Evolutionary conservation across 257 asterid species (phyloP).

Genomic region (Rehmannia glutinosa): DNA sequence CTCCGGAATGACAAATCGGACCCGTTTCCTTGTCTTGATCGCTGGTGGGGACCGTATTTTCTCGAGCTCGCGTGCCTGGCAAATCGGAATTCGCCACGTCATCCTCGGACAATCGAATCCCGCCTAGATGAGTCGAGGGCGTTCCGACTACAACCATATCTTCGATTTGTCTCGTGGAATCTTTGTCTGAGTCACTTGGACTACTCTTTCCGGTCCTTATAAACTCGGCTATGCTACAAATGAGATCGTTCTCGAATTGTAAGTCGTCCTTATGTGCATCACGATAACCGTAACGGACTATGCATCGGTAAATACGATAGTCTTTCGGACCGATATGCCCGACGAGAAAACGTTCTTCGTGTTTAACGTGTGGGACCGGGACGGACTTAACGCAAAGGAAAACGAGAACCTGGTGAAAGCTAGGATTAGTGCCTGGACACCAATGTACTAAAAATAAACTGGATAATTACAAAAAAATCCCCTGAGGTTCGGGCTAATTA

Average conservation of each 20-base stretch:
- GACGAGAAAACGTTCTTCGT: conserved; percentile 72
- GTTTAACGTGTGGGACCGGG: conserved; percentile 66
- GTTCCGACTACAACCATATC: conserved; percentile 63
- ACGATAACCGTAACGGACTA: conserved; percentile 77
- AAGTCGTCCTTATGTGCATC: conserved; percentile 68
- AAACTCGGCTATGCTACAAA: conserved; percentile 74
- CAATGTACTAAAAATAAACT: not conserved
- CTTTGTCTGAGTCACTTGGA: conserved; percentile 6
- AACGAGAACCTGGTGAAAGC: conserved; percentile 61
- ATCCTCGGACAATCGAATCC: conserved; percentile 38
- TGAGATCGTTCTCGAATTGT: conserved; percentile 65
- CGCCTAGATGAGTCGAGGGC: conserved; percentile 43
- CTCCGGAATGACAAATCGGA: conserved; percentile 69
- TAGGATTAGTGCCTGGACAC: not conserved
- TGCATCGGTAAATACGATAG: conserved; percentile 59
- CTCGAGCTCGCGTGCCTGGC: conserved; percentile 36
- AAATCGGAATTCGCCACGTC: conserved; percentile 6
- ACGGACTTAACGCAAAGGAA: conserved; percentile 73
- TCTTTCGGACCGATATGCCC: conserved; percentile 73
- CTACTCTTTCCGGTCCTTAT: conserved; percentile 39
- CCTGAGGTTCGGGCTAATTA: no score
- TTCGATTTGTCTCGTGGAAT: conserved; percentile 13
- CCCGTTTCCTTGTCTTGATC: conserved; percentile 42
- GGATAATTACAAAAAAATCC: not conserved
- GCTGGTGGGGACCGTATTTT: conserved; percentile 36